Base-by-base conservation (phyloP, 352 stramenopile genomes). In the Pythium pyrilobum region DNA sequence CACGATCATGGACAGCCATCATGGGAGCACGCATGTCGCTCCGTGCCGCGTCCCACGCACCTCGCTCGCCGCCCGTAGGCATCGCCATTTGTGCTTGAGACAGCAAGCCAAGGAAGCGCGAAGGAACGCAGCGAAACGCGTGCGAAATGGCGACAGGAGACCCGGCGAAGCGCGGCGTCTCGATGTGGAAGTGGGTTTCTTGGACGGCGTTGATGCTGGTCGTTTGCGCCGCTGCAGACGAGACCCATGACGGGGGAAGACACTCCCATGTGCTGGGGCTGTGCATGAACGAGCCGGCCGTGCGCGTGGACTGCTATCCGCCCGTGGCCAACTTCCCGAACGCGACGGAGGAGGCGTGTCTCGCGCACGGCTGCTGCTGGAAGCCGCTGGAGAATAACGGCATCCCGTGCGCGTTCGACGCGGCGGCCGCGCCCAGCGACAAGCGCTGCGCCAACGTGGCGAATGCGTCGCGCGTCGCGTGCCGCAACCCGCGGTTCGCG, bases 311-410 rank as follows among this genome's bases (percentile, higher is more conserved):
- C 58, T 95, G 82, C 56, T 93, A 92, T 52, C 82, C 82, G 21
- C 56, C 66, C 10, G 58, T 65, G 13, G 27, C 62, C 10, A 75
- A 80, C 46, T 92, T 92, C 49, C 81, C 77, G 7, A 80, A 77
- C 31, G 69, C 65, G 27, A 93, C 81, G 16, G 81, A 91, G 38
- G 85, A 95, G 46, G 46, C 79, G 18, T 95, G 85, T 70, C 52
- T 83, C 21, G 85, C 82, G 3, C 85, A 95, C 50, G 85, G 85
- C 21, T 95, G 85, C 47, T 92, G 81, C 76, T 93, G 81, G 81
- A 70, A 88, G 40, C 64, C 59, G 45, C 64, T 91, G 11, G 62
- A 81, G 25, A 85, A 83, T 27, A 56, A 54, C 38, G 71, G 69
- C 18, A 28, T 87, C 7, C 74, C 77, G 8, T 95, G 85, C 48